Evolutionary conservation across 352 stramenopile genomes (phyloP), one percentile per base, ranked within the genome.

Genomic region (Elongisporangium prolatum): DNA sequence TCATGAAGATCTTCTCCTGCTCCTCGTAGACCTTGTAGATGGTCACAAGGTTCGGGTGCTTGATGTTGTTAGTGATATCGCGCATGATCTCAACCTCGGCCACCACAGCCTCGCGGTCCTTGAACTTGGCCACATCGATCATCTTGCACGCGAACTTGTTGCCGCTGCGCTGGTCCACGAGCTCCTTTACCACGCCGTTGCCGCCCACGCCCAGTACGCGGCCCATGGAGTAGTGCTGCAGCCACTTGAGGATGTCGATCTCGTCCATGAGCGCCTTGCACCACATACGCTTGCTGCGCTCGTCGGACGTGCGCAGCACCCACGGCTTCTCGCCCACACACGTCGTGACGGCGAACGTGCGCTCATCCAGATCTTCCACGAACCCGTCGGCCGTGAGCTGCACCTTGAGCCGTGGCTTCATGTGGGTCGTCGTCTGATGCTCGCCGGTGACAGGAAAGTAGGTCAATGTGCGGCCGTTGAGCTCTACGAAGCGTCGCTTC

Each of bases 21-120:
- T 93, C 80, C 59, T 93, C 80, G 63, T 91, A 93, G 4, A 91
- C 83, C 59, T 91, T 91, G 72, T 89, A 67, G 63, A 93, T 91
- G 54, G 68, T 76, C 50, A 93, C 78, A 44, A 93, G 68, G 67
- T 91, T 90, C 10, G 73, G 75, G 60, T 93, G 79, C 44, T 79
- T 75, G 65, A 90, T 91, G 53, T 84, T 77, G 65, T 89, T 91
- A 7, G 80, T 91, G 69, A 91, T 89, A 63, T 77, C 85, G 64
- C 81, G 80, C 59, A 93, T 50, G 59, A 93, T 91, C 67, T 93
- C 80, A 21, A 93, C 77, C 56, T 91, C 84, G 11, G 75, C 69
- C 28, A 91, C 79, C 21, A 87, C 74, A 20, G 84, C 80, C 24
- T 73, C 80, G 22, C 81, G 74, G 66, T 91, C 78, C 55, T 76